A percentile compares a stretch with the other conserved stretches of the same genome.
Conservation (phyloP, 768 basidiomycete species). For the Serpula lacrymans region DNA sequence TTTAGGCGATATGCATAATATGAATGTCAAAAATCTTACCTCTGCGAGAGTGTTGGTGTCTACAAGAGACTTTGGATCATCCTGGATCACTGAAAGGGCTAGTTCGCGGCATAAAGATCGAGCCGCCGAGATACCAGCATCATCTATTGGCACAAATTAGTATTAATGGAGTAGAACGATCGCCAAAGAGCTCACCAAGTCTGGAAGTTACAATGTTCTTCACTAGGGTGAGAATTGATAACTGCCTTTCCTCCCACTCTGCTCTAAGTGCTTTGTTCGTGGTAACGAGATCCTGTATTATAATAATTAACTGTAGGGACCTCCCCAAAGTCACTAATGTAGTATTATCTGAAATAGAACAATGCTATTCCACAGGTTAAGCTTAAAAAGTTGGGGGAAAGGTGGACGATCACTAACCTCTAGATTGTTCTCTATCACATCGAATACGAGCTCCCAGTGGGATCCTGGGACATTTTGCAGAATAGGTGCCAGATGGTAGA, state of each 20-base stretch:
- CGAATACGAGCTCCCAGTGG: conserved; percentile 94
- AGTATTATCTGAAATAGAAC: conserved; percentile 52
- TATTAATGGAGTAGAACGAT: not conserved
- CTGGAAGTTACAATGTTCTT: conserved; percentile 54
- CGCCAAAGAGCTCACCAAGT: conserved; percentile 40
- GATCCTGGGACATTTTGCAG: conserved; percentile 80
- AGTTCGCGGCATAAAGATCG: conserved; percentile 65
- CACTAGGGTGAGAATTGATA: conserved; percentile 52
- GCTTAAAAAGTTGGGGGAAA: not conserved
- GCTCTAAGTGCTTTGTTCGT: conserved; percentile 74
- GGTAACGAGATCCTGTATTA: conserved; percentile 63
- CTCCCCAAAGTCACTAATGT: conserved; percentile 64
- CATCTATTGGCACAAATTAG: conserved; percentile 10
- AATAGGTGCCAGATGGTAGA: conserved; percentile 76
- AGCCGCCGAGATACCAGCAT: conserved; percentile 42
- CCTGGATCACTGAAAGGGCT: conserved; percentile 64
- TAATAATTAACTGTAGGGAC: conserved; percentile 62
- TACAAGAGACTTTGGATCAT: conserved; percentile 60
- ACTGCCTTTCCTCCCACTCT: conserved; percentile 60
- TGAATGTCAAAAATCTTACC: conserved; percentile 37
- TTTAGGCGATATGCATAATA: conserved; percentile 1
- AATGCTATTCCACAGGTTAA: conserved; percentile 39
- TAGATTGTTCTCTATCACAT: conserved; percentile 81
- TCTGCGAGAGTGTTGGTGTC: conserved; percentile 61
- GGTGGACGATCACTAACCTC: conserved; percentile 54